Evolutionary conservation across 192 early-diverging fungal genomes (phyloP).

Genomic region (Linnemannia exigua): DNA sequence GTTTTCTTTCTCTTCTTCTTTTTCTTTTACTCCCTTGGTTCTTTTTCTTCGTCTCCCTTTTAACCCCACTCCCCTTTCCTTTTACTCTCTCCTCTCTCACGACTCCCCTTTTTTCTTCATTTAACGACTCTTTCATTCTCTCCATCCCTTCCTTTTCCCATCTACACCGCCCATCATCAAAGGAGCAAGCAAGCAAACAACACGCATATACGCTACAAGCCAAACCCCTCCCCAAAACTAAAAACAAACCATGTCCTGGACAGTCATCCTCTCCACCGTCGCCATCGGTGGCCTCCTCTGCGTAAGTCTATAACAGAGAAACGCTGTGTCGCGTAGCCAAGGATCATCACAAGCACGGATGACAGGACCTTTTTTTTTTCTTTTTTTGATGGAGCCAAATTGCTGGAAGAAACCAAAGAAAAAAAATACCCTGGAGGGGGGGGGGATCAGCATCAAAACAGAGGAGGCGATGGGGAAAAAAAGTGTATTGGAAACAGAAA

Average conservation of each 20-base stretch:
- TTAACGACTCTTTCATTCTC: slow-evolving; percentile 1
- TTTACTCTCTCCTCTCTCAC: background rate
- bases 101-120: background rate
- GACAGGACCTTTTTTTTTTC: background rate
- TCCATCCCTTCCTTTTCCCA: background rate
- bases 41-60: background rate
- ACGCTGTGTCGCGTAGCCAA: too few species aligned
- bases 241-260: slow-evolving; percentile 27
- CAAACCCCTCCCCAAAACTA: too few species aligned
- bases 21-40: background rate
- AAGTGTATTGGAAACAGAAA: too few species aligned
- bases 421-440: too few species aligned
- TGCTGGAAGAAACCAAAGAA: too few species aligned
- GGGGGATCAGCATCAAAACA: too few species aligned
- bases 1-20: background rate
- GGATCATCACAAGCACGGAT: too few species aligned
- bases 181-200: too few species aligned
- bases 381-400: too few species aligned
- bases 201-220: too few species aligned
- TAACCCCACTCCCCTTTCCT: background rate
- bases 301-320: slow-evolving; percentile 17
- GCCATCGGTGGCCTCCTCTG: slow-evolving; percentile 31
- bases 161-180: background rate
- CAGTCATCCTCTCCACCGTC: slow-evolving; percentile 32
- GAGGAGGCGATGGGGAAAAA: too few species aligned